Percentiles rank a stretch among this genome's conserved stretches.
These are phyloP conservation scores for Handroanthus guayacan DNA, from an alignment of 257 asterid species.

Conservation along the genomic window DNA sequence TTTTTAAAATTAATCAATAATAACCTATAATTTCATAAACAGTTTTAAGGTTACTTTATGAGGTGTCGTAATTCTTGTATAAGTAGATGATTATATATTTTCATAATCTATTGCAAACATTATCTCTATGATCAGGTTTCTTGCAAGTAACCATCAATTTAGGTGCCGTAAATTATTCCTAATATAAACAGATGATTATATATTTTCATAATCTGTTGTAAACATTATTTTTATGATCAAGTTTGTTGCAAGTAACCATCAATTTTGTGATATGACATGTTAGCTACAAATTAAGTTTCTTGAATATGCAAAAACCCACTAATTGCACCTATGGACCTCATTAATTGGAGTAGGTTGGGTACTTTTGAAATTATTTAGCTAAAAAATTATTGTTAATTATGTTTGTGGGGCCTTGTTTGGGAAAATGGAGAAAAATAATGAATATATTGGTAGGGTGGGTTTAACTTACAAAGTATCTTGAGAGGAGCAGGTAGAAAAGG, in stretches of 20 bases:
- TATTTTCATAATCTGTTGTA: no score
- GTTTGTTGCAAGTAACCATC: no score
- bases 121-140: neutral
- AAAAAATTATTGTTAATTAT: neutral
- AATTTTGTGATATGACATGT: no score
- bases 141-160: conserved; percentile 8
- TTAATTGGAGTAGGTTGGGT: conserved; percentile 23
- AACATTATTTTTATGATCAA: no score
- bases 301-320: neutral
- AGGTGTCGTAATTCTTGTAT: no score
- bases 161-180: neutral
- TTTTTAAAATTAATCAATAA: no score
- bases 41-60: no score
- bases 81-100: no score
- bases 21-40: no score
- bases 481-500: conserved; percentile 83
- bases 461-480: conserved; percentile 81
- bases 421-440: neutral
- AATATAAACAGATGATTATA: no score
- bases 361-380: neutral
- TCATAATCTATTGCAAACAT: no score
- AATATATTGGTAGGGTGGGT: neutral
- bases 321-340: neutral
- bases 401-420: conserved; percentile 28
- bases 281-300: no score